Evolutionary conservation across 805 yeast species (phyloP).

Genomic region (Cyberlindnera maritima): DNA sequence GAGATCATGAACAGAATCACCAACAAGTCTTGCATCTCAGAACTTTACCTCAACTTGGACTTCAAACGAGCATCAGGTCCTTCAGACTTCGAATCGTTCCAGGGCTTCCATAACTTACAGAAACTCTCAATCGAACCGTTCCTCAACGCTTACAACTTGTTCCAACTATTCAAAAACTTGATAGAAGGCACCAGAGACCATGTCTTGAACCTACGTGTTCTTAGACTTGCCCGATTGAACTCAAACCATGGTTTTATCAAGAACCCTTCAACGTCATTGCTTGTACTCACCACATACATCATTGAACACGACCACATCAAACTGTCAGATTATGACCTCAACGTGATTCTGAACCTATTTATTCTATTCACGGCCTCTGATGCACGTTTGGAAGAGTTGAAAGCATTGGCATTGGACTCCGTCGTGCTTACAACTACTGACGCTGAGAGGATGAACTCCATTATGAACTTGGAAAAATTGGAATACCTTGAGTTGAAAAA

Average conservation of each 20-base stretch:
- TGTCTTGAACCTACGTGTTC: constrained; percentile 10
- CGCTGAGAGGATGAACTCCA: constrained; percentile 9
- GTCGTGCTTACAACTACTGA: constrained; percentile 17
- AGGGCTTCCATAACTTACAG: constrained; percentile 30
- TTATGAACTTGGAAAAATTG: constrained; percentile 19
- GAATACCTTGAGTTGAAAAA: constrained; percentile 32
- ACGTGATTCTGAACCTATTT: constrained; percentile 14
- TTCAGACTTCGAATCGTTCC: constrained; percentile 12
- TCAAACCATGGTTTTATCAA: constrained; percentile 16
- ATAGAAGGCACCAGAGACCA: constrained; percentile 8
- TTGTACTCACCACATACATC: constrained; percentile 22
- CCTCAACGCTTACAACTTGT: constrained; percentile 28
- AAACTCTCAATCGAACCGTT: constrained; percentile 38
- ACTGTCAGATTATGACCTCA: constrained; percentile 19
- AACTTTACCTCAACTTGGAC: constrained; percentile 33
- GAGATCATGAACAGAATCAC: constrained; percentile 33
- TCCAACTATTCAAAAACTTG: constrained; percentile 18
- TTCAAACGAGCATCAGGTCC: constrained; percentile 21
- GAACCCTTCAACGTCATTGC: constrained; percentile 14
- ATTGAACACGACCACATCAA: constrained; percentile 15
- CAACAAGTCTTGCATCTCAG: constrained; percentile 25
- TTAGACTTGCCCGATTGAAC: constrained; percentile 19
- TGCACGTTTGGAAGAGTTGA: constrained; percentile 6
- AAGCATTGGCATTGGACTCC: constrained; percentile 17
- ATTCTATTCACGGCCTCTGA: background rate